A percentile compares a stretch with the other conserved stretches of the same genome.
Conservation (phyloP, 148 eudicot genomes). For the Gaultheria prostrata region DNA sequence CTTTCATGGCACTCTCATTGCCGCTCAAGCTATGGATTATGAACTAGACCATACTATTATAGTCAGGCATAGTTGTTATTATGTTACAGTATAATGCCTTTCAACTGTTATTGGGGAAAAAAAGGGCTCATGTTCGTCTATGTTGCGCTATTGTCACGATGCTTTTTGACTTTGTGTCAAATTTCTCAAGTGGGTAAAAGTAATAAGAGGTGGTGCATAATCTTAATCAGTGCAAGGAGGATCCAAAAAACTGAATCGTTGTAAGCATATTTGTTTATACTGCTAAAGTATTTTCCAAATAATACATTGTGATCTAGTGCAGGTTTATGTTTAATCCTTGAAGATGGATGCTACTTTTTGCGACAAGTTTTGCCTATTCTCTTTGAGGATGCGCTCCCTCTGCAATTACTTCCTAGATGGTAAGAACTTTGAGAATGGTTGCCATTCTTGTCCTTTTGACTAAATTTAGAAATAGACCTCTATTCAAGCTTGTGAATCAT, state of each 20-base stretch:
- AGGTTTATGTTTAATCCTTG: not conserved
- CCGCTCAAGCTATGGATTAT: not conserved
- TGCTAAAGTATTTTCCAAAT: not conserved
- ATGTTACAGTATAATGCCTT: not conserved
- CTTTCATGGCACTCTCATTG: not conserved
- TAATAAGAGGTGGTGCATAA: not conserved
- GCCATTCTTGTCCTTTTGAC: not conserved
- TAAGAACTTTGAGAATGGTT: not conserved
- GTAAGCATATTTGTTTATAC: not conserved
- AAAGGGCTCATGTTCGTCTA: no score
- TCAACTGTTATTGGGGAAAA: not conserved
- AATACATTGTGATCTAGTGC: not conserved
- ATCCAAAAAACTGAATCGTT: not conserved
- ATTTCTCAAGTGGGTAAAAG: not conserved
- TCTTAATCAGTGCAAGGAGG: not conserved
- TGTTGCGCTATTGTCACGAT: no score
- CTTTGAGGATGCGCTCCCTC: not conserved
- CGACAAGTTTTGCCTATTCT: not conserved
- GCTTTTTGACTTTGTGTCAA: no score
- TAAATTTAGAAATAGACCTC: not conserved
- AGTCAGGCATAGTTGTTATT: not conserved
- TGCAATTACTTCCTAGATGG: not conserved
- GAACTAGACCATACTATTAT: not conserved
- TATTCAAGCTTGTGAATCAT: not conserved
- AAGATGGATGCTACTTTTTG: constrained; percentile 1